A percentile compares a stretch with the other conserved stretches of the same genome.
Evolutionary conservation across 2,329 filamentous ascomycete genomes (phyloP).

Genomic region (Trichoderma aggressivum): DNA sequence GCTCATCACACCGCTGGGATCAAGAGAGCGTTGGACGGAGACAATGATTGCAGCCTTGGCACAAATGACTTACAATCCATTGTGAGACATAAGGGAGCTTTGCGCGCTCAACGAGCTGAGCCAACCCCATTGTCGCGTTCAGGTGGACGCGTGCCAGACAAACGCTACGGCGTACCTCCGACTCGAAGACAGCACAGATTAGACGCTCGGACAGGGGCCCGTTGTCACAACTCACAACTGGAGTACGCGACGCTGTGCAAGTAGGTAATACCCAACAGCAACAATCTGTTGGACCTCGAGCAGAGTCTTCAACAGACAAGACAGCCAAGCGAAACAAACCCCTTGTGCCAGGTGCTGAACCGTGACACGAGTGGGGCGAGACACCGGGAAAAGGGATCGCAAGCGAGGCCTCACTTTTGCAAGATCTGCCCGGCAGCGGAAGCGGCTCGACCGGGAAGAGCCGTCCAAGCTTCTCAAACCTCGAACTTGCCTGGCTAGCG

Average conservation of each 20-base stretch:
- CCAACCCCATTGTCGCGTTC: slow-evolving; percentile 10
- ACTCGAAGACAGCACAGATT: background rate
- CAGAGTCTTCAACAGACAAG: background rate
- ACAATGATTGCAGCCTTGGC: background rate
- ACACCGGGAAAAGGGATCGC: background rate
- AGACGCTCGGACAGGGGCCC: background rate
- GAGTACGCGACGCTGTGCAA: background rate
- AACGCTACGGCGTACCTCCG: background rate
- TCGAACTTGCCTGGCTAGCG: background rate
- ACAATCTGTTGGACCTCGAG: background rate
- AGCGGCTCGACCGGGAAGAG: slow-evolving; percentile 7
- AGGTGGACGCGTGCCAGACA: background rate
- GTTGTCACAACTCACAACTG: background rate
- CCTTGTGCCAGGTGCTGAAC: background rate
- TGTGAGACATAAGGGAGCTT: slow-evolving; percentile 32
- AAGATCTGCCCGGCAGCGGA: slow-evolving; percentile 1
- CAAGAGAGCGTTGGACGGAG: background rate
- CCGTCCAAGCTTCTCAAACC: background rate
- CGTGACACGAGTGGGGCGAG: background rate
- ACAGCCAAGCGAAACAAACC: background rate
- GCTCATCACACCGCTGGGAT: background rate
- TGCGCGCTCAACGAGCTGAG: slow-evolving; percentile 25
- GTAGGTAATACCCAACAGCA: background rate
- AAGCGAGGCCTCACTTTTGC: background rate
- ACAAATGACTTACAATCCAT: slow-evolving; percentile 31